A percentile compares a stretch with the other conserved stretches of the same genome.
These are phyloP conservation scores for Suillus plorans DNA, from an alignment of 768 basidiomycete genomes.

Conservation along the genomic window DNA sequence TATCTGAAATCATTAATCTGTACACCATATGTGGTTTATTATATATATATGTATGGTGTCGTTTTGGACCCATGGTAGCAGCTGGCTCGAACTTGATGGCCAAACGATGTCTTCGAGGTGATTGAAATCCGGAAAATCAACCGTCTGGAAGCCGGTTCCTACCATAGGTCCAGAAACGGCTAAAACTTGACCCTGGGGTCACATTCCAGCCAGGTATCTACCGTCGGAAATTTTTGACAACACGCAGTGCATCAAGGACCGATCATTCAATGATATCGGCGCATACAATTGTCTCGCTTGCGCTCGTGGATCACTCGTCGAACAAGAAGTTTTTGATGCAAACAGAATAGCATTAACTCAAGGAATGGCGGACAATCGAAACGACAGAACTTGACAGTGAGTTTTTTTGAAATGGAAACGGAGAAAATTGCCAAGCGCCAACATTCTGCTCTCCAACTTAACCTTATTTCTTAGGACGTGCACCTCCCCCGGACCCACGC, in stretches of 20 bases:
- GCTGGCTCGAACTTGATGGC: too few species aligned
- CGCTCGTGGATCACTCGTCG: neutral
- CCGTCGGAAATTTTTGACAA: too few species aligned
- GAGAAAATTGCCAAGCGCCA: neutral
- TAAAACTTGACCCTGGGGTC: too few species aligned
- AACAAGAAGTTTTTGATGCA: neutral
- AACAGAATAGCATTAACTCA: neutral
- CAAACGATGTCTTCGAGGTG: too few species aligned
- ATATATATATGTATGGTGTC: too few species aligned
- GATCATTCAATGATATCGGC: neutral
- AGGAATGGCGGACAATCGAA: neutral
- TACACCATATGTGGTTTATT: too few species aligned
- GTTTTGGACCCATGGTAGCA: too few species aligned
- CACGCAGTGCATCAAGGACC: neutral
- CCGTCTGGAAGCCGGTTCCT: too few species aligned
- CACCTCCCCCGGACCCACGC: neutral
- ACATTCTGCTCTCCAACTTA: neutral
- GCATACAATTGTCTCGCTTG: neutral
- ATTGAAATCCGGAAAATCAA: too few species aligned
- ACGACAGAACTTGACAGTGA: neutral
- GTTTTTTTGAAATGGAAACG: neutral
- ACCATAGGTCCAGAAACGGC: too few species aligned
- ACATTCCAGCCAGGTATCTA: too few species aligned
- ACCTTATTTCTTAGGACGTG: neutral
- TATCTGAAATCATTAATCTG: too few species aligned